phyloP scores from a whole-genome alignment of 768 basidiomycete species.

The Phallus indusiatus region DNA sequence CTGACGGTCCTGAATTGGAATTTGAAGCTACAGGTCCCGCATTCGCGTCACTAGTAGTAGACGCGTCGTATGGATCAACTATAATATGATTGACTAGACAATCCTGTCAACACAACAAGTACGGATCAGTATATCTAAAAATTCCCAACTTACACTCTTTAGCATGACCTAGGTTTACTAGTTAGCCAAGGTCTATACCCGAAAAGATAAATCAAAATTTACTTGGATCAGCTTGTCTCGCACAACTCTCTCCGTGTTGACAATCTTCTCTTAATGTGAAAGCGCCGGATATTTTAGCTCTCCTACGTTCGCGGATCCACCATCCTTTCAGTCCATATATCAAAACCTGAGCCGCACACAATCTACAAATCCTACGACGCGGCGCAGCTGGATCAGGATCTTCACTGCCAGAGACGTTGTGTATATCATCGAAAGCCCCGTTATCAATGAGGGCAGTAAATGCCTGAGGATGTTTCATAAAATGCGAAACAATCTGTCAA shows the following conservation, averaged over 20 bases:
- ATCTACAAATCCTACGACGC: slow-evolving; percentile 54
- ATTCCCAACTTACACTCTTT: not conserved
- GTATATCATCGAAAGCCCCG: slow-evolving; percentile 65
- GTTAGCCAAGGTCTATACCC: not conserved
- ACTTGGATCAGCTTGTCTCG: slow-evolving; percentile 59
- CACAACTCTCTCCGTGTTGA: slow-evolving; percentile 48
- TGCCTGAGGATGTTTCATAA: slow-evolving; percentile 49
- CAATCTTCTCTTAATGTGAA: slow-evolving; percentile 62
- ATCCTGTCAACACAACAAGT: too few species aligned
- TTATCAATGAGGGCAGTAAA: slow-evolving; percentile 58
- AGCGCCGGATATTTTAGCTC: slow-evolving; percentile 48
- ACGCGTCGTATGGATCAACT: not conserved
- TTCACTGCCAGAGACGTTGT: slow-evolving; percentile 42
- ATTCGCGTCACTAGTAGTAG: not conserved
- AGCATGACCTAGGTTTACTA: not conserved
- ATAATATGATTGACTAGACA: not conserved
- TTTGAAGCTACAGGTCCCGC: not conserved
- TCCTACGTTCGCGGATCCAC: slow-evolving; percentile 74
- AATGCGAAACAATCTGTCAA: slow-evolving; percentile 50
- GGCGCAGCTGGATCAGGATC: slow-evolving; percentile 45
- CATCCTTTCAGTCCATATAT: slow-evolving; percentile 70
- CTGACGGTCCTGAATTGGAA: not conserved
- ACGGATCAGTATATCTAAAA: not conserved
- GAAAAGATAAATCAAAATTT: slow-evolving; percentile 19
- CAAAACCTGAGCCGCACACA: slow-evolving; percentile 67